Evolutionary conservation across 768 basidiomycete species (phyloP), one percentile per base, ranked within the genome.

Genomic region (Phylloporus arenicola): DNA sequence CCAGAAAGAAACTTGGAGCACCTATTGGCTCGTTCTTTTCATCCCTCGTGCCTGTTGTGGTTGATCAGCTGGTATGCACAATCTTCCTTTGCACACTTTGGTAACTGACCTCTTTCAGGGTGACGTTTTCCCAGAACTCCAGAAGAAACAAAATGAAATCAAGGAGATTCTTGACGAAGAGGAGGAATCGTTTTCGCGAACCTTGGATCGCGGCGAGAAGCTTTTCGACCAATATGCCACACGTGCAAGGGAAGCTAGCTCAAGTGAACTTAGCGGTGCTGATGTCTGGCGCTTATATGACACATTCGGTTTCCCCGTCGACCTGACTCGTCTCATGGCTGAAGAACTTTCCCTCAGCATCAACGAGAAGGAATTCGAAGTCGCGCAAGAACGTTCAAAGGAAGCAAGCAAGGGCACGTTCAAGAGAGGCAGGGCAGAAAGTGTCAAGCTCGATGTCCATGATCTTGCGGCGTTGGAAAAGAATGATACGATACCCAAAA

Each of bases 271-370:
- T 27, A 82, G 74, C 52, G 96, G 96, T 22, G 88, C 85, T 58
- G 95, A 99, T 62, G 91, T 97, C 31, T 99, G 96, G 96, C 80
- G 90, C 24, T 70, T 99, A 45, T 98, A 98, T 65, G 96, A 99
- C 65, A 98, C 96, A 1, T 99, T 89, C 64, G 96, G 96, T 45
- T 99, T 99, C 75, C 96, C 96, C 0, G 92, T 91, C 37, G 96
- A 99, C 64, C 72, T 99, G 44, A 99, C 96, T 1, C 84, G 87
- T 44, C 76, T 99, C 51, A 98, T 99, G 96, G 96, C 96, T 4
- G 90, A 94, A 66, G 96, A 99, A 64, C 73, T 91, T 25, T 86
- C 84, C 2, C 73, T 99, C 39, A 75, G 73, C 7, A 80, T 98
- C 60, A 92, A 97, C 63, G 84, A 94, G 57, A 74, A 75, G 43